Evolutionary conservation across 768 basidiomycete genomes (phyloP).

Genomic region (Floccularia luteovirens): DNA sequence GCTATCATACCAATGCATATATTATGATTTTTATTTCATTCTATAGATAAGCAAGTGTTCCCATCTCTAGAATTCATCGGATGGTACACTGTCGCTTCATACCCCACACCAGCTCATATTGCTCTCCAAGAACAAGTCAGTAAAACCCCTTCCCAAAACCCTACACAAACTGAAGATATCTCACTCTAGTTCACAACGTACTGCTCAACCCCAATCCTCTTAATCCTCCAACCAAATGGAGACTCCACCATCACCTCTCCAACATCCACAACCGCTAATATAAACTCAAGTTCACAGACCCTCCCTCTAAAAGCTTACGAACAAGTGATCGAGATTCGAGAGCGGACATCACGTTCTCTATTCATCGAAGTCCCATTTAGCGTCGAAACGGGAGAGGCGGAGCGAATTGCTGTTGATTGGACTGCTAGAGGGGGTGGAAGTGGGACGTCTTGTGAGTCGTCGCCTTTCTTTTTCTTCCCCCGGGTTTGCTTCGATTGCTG

Average conservation of each 20-base stretch:
- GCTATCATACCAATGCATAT: no score
- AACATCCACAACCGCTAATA: constrained; percentile 42
- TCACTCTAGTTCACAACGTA: constrained; percentile 65
- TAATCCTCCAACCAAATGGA: constrained; percentile 59
- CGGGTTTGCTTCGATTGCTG: constrained; percentile 4
- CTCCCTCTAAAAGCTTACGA: constrained; percentile 95
- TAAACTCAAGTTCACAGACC: no score
- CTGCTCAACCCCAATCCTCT: constrained; percentile 84
- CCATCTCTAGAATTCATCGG: constrained; percentile 96
- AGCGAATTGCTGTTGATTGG: constrained; percentile 97
- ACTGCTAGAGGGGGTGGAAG: constrained; percentile 81
- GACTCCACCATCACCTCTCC: no score
- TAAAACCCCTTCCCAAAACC: neutral
- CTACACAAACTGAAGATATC: neutral
- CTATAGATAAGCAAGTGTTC: constrained; percentile 93
- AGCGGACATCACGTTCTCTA: constrained; percentile 66
- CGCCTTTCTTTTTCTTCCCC: constrained; percentile 2
- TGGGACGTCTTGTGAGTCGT: constrained; percentile 65
- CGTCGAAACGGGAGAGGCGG: constrained; percentile 97
- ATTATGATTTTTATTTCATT: constrained; percentile 5
- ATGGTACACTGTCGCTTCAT: constrained; percentile 89
- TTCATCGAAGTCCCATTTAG: constrained; percentile 83
- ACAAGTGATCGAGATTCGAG: constrained; percentile 79
- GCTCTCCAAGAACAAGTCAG: constrained; percentile 78
- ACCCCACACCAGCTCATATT: constrained; percentile 70